These are phyloP conservation scores for Plasmodium gallinaceum DNA, from an alignment of 169 alveolate genomes.

Conservation along the genomic window DNA sequence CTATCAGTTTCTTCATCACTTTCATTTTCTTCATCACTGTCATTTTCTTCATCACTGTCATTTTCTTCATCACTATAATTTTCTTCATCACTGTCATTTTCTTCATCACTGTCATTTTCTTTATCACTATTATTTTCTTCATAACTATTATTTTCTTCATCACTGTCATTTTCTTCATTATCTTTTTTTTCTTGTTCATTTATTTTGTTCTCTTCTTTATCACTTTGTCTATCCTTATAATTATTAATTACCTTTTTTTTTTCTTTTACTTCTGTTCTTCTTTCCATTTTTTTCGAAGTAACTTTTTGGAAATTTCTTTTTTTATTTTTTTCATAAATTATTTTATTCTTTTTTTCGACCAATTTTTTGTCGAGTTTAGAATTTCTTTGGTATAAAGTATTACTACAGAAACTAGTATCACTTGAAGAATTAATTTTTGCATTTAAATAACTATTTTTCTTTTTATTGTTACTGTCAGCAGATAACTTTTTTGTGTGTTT, in stretches of 20 bases:
- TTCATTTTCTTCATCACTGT: background rate
- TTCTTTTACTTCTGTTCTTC: background rate
- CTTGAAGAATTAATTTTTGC: too few relatives aligned
- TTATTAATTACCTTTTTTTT: too few relatives aligned
- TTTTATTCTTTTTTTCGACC: too few relatives aligned
- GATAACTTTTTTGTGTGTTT: background rate
- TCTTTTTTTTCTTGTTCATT: background rate
- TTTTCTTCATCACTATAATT: background rate
- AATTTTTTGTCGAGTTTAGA: background rate
- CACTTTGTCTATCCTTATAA: too few relatives aligned
- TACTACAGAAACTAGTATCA: too few relatives aligned
- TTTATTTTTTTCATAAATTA: background rate
- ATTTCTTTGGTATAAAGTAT: background rate
- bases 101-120: background rate
- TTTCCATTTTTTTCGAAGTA: background rate
- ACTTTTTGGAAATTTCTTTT: background rate
- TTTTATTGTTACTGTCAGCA: background rate
- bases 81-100: background rate
- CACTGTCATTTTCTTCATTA: background rate
- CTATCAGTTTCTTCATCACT: background rate
- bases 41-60: slow-evolving; percentile 1
- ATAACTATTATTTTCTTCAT: background rate
- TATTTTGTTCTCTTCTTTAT: background rate
- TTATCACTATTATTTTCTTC: background rate
- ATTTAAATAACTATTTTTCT: too few relatives aligned